phyloP scores from a whole-genome alignment of 768 basidiomycete species.

The Fibroporia radiculosa region DNA sequence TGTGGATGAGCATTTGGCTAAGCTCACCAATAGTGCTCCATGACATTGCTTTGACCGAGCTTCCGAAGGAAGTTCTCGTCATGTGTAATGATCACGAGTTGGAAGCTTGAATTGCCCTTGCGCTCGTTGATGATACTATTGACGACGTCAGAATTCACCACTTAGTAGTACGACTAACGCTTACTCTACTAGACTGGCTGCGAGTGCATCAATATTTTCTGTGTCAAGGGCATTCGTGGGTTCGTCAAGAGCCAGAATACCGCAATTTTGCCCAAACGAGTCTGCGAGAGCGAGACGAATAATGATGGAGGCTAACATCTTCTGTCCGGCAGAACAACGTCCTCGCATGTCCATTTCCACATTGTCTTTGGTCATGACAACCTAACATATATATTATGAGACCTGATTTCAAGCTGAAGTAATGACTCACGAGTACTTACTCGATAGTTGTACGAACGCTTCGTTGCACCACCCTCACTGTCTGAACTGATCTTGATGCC shows the following conservation, averaged over 20 bases:
- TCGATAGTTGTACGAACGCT: conserved; percentile 94
- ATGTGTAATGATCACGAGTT: conserved; percentile 94
- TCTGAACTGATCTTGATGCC: conserved; percentile 94
- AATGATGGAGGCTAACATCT: conserved; percentile 97
- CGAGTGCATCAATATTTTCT: conserved; percentile 93
- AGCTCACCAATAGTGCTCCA: conserved; percentile 88
- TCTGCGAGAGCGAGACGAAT: conserved; percentile 96
- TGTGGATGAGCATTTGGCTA: not conserved
- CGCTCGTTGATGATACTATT: conserved; percentile 92
- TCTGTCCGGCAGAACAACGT: conserved; percentile 96
- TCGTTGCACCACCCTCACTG: conserved; percentile 82
- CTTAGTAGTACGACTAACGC: conserved; percentile 23
- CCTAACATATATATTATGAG: conserved; percentile 41
- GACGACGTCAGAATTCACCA: not conserved
- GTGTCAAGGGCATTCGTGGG: conserved; percentile 96
- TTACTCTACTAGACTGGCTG: conserved; percentile 86
- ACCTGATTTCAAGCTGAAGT: not conserved
- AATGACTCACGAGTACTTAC: conserved; percentile 53
- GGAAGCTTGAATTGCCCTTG: conserved; percentile 85
- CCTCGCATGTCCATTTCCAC: conserved; percentile 99
- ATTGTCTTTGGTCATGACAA: conserved; percentile 98
- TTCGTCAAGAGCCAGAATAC: conserved; percentile 95
- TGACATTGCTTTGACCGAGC: conserved; percentile 83
- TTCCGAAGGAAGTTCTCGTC: conserved; percentile 92
- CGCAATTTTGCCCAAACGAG: conserved; percentile 96